Percentiles rank a stretch among this genome's conserved stretches.
Conservation (phyloP, 352 stramenopile genomes). For the Globisporangium perplexum region DNA sequence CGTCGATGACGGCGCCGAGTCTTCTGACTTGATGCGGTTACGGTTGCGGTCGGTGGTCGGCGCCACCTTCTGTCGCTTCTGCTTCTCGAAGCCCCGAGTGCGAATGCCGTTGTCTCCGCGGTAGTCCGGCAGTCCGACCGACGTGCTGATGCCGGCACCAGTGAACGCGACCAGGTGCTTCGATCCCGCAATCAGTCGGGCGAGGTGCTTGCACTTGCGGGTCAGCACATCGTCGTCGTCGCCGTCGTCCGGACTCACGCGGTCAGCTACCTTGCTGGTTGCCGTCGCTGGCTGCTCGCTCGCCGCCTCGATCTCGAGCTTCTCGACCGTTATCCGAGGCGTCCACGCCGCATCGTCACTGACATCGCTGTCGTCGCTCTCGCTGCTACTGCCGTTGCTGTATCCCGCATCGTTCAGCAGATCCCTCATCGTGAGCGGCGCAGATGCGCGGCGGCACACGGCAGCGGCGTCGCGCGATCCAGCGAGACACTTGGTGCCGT, state of each 20-base stretch:
- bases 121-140: conserved; percentile 76
- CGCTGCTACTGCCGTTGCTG: background rate
- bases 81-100: conserved; percentile 48
- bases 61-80: conserved; percentile 10
- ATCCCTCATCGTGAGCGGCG: conserved; percentile 9
- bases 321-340: conserved; percentile 9
- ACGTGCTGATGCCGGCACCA: conserved; percentile 74
- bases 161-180: conserved; percentile 79
- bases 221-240: conserved; percentile 31
- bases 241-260: background rate
- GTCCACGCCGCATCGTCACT: conserved; percentile 1
- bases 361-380: background rate
- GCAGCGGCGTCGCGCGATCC: conserved; percentile 1
- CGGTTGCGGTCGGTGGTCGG: background rate
- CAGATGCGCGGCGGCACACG: background rate
- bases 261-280: background rate
- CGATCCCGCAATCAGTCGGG: conserved; percentile 47
- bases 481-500: conserved; percentile 1
- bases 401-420: conserved; percentile 8
- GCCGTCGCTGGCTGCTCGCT: conserved; percentile 1
- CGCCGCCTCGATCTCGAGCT: conserved; percentile 7
- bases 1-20: conserved; percentile 1
- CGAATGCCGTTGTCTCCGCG: conserved; percentile 76
- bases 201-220: conserved; percentile 50
- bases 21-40: background rate